Base-by-base conservation (phyloP, 2,329 filamentous ascomycete species). In the Ophiostoma australiae region DNA sequence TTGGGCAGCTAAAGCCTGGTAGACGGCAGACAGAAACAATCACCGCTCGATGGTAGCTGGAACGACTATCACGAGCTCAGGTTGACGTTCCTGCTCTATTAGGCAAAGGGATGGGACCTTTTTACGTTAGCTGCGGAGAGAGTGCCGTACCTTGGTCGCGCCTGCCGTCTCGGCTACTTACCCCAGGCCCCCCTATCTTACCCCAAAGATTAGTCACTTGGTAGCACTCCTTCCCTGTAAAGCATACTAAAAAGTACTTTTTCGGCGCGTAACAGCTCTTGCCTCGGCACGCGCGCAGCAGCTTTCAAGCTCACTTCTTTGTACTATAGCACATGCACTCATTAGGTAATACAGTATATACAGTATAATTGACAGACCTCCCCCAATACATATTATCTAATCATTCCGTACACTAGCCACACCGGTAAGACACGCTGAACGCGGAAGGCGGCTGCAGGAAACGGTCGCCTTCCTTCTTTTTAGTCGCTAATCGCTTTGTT, bases 231-330 rank as follows among this genome's bases (percentile, higher is more conserved):
- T 65, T 23, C 61, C 27, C 41, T 55, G 41, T 70, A 68, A 37
- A 68, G 7, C 17, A 20, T 71, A 68, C 37, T 37, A 41, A 15
- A 15, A 41, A 13, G 11, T 5, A 15, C 39, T 48, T n/a, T 23
- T 65, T 37, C 69, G 69, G 39, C 67, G 70, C 70, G 39, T 52
- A 39, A 15, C 20, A 55, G 67, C 70, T 71, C 68, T 78, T 31
- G 75, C 77, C 77, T 77, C 77, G 77, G 77, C 72, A 77, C 74
- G 73, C 73, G 73, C 74, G 76, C 73, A 75, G 74, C 58, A 69
- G 33, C 70, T 69, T 41, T 15, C 17, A 52, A 33, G 58, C 27
- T 20, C n/a, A n/a, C n/a, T 15, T 17, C 58, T 58, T 13, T 58
- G n/a, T 27, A 58, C 27, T 27, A 23, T n/a, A 58, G 23, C 23